These are phyloP conservation scores for Boletus tomentosulus DNA, from an alignment of 768 basidiomycete genomes.

Conservation along the genomic window DNA sequence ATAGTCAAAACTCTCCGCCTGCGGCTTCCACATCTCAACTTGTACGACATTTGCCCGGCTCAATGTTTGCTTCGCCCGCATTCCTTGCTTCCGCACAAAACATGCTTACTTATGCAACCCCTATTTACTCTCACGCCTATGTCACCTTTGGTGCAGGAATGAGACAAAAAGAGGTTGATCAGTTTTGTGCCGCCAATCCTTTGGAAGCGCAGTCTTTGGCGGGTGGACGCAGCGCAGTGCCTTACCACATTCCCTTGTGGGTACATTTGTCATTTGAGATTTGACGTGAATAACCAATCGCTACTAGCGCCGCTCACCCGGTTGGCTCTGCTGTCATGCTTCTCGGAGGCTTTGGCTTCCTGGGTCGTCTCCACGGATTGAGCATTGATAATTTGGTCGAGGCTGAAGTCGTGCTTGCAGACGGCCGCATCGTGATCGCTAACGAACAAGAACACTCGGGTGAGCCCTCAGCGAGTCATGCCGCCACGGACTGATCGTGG, in stretches of 20 bases:
- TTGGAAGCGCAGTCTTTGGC: constrained; percentile 54
- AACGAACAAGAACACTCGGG: constrained; percentile 71
- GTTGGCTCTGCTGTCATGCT: constrained; percentile 78
- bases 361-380: constrained; percentile 77
- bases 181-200: constrained; percentile 64
- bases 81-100: constrained; percentile 35
- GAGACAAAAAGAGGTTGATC: constrained; percentile 80
- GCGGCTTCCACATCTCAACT: constrained; percentile 23
- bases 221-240: constrained; percentile 52
- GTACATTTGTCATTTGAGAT: constrained; percentile 23
- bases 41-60: constrained; percentile 22
- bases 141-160: constrained; percentile 87
- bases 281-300: constrained; percentile 9
- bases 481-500: background rate
- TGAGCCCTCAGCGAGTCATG: constrained; percentile 24
- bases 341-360: constrained; percentile 85
- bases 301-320: constrained; percentile 68
- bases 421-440: constrained; percentile 78
- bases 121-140: constrained; percentile 68
- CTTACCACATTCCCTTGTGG: constrained; percentile 80
- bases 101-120: constrained; percentile 47
- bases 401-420: constrained; percentile 87
- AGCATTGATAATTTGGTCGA: constrained; percentile 90
- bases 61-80: constrained; percentile 32
- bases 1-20: constrained; percentile 25